Conservation (phyloP, 1,284 basidiomycete species). For the Trametes sp. region DNA sequence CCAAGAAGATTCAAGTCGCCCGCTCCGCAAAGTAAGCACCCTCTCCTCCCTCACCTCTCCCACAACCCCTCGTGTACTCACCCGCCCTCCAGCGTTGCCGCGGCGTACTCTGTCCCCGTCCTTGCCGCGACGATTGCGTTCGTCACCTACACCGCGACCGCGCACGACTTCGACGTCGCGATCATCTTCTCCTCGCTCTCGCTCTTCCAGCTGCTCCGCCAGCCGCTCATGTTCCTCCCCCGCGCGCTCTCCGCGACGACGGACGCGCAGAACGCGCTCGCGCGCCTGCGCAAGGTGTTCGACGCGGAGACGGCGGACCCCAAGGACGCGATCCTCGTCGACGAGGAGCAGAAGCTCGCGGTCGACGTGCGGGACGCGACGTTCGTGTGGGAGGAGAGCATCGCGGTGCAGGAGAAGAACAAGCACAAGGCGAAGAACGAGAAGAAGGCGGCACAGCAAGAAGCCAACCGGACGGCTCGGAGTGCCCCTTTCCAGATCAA, state of each 20-base stretch:
- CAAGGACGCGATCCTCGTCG: slow-evolving; percentile 50
- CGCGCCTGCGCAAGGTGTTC: slow-evolving; percentile 63
- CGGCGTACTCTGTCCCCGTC: slow-evolving; percentile 65
- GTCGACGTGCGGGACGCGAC: slow-evolving; percentile 61
- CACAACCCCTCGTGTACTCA: slow-evolving; percentile 4
- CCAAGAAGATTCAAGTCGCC: slow-evolving; percentile 66
- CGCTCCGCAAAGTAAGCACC: slow-evolving; percentile 64
- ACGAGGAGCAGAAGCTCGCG: slow-evolving; percentile 56
- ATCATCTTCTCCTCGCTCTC: slow-evolving; percentile 77
- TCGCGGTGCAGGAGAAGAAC: slow-evolving; percentile 26
- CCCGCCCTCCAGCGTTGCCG: slow-evolving; percentile 50
- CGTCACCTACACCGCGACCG: slow-evolving; percentile 70
- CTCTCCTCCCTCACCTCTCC: background rate
- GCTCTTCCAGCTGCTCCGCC: slow-evolving; percentile 72
- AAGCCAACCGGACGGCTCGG: slow-evolving; percentile 29
- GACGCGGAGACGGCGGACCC: slow-evolving; percentile 60
- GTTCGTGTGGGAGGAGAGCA: slow-evolving; percentile 69
- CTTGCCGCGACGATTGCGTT: slow-evolving; percentile 81
- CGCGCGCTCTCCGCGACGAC: slow-evolving; percentile 68
- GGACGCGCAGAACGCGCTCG: slow-evolving; percentile 70
- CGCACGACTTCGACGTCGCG: slow-evolving; percentile 64
- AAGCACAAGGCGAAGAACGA: slow-evolving; percentile 26
- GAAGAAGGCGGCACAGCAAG: slow-evolving; percentile 33
- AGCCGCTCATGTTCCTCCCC: slow-evolving; percentile 76
- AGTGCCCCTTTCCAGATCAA: slow-evolving; percentile 56